These are phyloP conservation scores for Zalaria sp. DNA, from an alignment of 2,329 filamentous ascomycete species.

Conservation along the genomic window DNA sequence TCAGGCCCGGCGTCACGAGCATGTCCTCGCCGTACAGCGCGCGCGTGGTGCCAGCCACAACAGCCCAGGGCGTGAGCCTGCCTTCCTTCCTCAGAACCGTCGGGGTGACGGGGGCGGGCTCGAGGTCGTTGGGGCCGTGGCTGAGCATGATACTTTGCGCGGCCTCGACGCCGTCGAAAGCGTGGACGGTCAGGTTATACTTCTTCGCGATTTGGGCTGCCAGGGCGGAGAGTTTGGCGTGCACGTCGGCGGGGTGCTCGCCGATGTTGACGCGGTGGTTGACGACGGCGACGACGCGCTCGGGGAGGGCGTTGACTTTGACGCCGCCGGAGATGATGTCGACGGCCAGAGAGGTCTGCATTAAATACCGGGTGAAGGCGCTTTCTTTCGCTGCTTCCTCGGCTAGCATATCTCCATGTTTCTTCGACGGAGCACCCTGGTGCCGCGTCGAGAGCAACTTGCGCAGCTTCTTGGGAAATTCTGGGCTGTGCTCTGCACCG, in stretches of 20 bases:
- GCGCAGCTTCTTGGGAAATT: conserved; percentile 24
- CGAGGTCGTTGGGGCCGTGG: conserved; percentile 12
- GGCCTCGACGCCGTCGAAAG: conserved; percentile 29
- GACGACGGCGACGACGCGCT: conserved; percentile 36
- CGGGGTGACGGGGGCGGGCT: conserved; percentile 20
- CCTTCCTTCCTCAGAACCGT: conserved; percentile 14
- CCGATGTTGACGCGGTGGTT: conserved; percentile 46
- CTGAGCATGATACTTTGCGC: conserved; percentile 14
- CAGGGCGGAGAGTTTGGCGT: conserved; percentile 31
- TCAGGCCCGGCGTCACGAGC: conserved; percentile 20
- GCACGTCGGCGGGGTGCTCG: conserved; percentile 32
- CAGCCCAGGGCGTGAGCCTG: conserved; percentile 15
- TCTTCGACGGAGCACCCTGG: neutral
- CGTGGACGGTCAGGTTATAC: conserved; percentile 33
- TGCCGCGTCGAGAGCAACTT: conserved; percentile 13
- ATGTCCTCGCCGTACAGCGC: conserved; percentile 28
- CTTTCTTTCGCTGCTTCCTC: conserved; percentile 23
- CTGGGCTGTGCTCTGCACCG: conserved; percentile 40
- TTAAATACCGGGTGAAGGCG: conserved; percentile 33
- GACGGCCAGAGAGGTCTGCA: conserved; percentile 44
- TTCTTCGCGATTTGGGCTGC: conserved; percentile 32
- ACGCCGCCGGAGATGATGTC: conserved; percentile 41
- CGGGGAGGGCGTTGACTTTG: conserved; percentile 45
- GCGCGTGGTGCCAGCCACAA: conserved; percentile 28
- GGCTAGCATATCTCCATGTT: conserved; percentile 17